Evolutionary conservation across 2,329 filamentous ascomycete species (phyloP), one percentile per base, ranked within the genome.

Genomic region (Neofusicoccum ribis): DNA sequence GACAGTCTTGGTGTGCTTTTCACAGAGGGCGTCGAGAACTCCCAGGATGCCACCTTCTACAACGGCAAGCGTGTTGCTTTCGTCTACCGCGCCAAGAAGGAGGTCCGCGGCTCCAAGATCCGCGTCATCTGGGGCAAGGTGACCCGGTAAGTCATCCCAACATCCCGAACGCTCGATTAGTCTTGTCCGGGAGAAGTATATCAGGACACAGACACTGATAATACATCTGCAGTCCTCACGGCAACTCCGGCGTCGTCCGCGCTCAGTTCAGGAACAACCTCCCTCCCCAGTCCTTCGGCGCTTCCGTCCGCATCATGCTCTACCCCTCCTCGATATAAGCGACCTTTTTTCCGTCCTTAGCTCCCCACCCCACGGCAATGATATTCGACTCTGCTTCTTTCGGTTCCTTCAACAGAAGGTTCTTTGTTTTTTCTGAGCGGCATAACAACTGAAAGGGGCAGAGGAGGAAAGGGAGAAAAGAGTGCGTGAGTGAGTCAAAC

Each of bases 41-140:
- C 90, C 78, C 86, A 91, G 77, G 91, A 89, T 79, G 93, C 94
- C 82, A 91, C 89, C 12, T 97, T 97, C 91, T 98, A 97, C 86
- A 86, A 92, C 72, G 94, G 94, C 85, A 97, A 97, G 91, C 93
- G 92, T 86, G 88, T 97, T 80, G 93, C 94, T 80, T 98, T 92
- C 83, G 92, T 97, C 83, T 97, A 97, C 88, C 91, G 92, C 80
- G 93, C 89, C 74, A 88, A 91, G 83, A 93, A 89, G 84, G 92
- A 96, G 88, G 86, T 96, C 79, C 91, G 93, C 77, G 94, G 93
- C 80, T 93, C 91, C 82, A 97, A 97, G 89, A 94, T 97, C 84
- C 89, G 93, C 27, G 78, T 97, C 74, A 96, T 97, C 85, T 97
- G 93, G 93, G 93, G 93, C 85, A 97, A 96, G 87, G 90, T 97